phyloP scores from a whole-genome alignment of 2,329 filamentous ascomycete species.

The Hyphodiscus sp. region DNA sequence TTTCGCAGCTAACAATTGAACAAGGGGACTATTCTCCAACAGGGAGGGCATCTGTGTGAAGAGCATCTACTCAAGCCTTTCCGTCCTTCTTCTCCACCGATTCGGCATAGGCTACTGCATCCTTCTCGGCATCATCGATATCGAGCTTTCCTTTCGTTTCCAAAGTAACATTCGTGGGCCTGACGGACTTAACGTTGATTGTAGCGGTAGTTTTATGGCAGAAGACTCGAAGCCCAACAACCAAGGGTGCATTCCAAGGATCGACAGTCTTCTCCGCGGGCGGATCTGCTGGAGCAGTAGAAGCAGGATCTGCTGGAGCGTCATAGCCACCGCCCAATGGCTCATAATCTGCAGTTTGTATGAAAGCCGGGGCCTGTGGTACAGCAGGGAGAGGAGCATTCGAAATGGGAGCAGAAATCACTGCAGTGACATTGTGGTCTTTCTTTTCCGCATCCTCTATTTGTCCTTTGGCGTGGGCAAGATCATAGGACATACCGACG shows the following conservation, averaged over 20 bases:
- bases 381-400: not conserved
- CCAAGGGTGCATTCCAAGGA: not conserved
- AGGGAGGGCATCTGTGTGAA: not conserved
- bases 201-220: not conserved
- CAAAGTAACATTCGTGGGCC: not conserved
- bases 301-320: not conserved
- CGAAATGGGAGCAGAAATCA: not conserved
- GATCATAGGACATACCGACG: slow-evolving; percentile 49
- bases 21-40: no score
- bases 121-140: not conserved
- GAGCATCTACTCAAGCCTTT: not conserved
- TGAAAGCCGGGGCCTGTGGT: no score
- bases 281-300: not conserved
- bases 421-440: not conserved
- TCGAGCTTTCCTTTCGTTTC: not conserved
- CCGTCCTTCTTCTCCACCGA: not conserved
- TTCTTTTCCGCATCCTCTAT: not conserved
- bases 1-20: no score
- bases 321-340: not conserved
- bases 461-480: slow-evolving; percentile 50
- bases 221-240: slow-evolving; percentile 1
- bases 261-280: not conserved
- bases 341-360: not conserved
- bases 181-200: not conserved
- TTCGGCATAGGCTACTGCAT: not conserved